Base-by-base conservation (phyloP, 2,329 filamentous ascomycete genomes). In the Ilyonectria mors-panacis region DNA sequence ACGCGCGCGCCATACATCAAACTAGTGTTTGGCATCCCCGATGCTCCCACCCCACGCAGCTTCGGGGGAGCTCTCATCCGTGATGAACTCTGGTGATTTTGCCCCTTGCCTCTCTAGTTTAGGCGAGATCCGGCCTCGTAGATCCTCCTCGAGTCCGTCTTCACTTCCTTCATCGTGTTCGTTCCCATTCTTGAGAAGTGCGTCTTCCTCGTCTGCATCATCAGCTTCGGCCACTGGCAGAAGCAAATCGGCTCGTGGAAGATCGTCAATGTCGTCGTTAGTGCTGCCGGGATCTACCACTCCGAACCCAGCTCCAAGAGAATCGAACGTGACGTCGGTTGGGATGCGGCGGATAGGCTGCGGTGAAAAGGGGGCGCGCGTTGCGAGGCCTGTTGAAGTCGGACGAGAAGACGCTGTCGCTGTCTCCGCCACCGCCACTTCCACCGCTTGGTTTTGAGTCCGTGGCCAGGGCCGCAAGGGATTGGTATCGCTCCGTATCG, bases 341-440 rank as follows among this genome's bases (percentile, higher is more conserved):
- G 81, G 80, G 12, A 79, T 72, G 1, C 82, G 77, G 10, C 82
- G 78, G 48, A 84, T 83, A 26, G 81, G 88, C 73, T 88, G 87
- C 2, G 89, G 89, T 17, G 87, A 89, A 72, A 91, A 91, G 0
- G 89, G 89, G 89, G 35, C 89, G 78, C 19, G 86, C 85, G 17
- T 85, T 86, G 17, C 88, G 81, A 15, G 86, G 82, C 56, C 85
- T 82, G 77, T 87, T 88, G 70, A 87, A 82, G 53, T 88, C 86
- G 12, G 86, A 73, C 2, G 82, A 87, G 71, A 88, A 86, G 53
- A 88, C 83, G 75, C 86, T 87, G 50, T 87, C 85, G 0, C 78
- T 75, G 51, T 88, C 85, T 28, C 79, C 81, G 26, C 64, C 73
- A 44, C 59, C 67, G 23, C 56, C 57, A 6, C 64, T 73, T 45